These are phyloP conservation scores for Saxophila tyrrhenica DNA, from an alignment of 495 filamentous ascomycete genomes.

Conservation along the genomic window DNA sequence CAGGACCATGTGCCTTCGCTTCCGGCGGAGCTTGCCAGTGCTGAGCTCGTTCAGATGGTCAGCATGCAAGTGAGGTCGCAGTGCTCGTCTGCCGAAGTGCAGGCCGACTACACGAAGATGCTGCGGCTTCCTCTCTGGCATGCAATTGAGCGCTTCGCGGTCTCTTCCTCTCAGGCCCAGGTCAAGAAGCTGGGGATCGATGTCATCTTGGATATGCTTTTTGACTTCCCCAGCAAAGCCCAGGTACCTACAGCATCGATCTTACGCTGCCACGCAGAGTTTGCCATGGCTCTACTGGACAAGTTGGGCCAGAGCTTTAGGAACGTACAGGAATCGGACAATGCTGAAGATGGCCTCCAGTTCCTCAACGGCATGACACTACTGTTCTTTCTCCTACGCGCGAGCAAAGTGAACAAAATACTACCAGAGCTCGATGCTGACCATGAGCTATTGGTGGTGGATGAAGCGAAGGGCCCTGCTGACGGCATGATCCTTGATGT, in stretches of 20 bases:
- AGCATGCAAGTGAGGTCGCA: neutral
- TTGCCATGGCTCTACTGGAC: neutral
- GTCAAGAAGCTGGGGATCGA: neutral
- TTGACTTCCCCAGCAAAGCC: neutral
- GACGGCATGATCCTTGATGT: neutral
- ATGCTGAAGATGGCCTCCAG: neutral
- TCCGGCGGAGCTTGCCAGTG: neutral
- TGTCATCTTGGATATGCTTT: constrained; percentile 6
- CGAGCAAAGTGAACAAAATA: constrained; percentile 2
- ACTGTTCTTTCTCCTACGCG: neutral
- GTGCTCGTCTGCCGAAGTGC: neutral
- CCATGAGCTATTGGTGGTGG: constrained; percentile 1
- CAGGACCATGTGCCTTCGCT: neutral
- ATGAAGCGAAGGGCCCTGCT: neutral
- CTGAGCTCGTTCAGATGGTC: neutral
- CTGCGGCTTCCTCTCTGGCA: constrained; percentile 12
- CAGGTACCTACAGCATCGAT: neutral
- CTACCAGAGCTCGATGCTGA: neutral
- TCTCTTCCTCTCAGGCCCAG: neutral
- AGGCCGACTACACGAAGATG: neutral
- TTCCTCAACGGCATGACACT: constrained; percentile 5
- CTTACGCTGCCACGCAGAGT: neutral
- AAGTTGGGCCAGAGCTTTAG: neutral
- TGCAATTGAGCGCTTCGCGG: constrained; percentile 8
- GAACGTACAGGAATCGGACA: neutral